phyloP scores from a whole-genome alignment of 192 early-diverging fungal species.

The Funneliformis geosporum region DNA sequence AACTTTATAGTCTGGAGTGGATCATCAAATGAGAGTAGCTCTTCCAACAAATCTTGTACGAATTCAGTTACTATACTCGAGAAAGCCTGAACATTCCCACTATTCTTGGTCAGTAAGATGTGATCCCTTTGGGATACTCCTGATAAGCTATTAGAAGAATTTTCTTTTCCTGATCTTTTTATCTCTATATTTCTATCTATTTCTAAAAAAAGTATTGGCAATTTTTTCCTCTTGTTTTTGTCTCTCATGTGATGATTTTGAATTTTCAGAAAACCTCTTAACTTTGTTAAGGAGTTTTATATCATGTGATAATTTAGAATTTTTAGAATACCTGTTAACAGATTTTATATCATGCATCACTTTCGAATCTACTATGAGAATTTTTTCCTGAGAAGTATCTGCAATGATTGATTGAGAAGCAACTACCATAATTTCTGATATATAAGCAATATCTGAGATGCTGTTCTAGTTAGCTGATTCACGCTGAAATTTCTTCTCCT shows the following conservation, averaged over 20 bases:
- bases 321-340: background rate
- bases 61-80: slow-evolving; percentile 15
- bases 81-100: too few species aligned
- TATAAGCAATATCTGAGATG: background rate
- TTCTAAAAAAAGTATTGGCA: too few species aligned
- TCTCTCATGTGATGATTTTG: too few species aligned
- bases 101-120: too few species aligned
- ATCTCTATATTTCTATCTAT: too few species aligned
- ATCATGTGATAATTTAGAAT: slow-evolving; percentile 2
- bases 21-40: background rate
- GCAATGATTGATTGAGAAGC: background rate
- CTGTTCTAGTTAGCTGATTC: background rate
- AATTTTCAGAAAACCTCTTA: background rate
- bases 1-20: too few species aligned
- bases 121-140: too few species aligned
- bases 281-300: slow-evolving; percentile 12
- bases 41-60: slow-evolving; percentile 22
- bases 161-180: too few species aligned
- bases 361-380: background rate
- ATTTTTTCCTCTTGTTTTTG: too few species aligned
- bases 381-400: background rate
- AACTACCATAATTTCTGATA: background rate
- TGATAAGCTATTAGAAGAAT: too few species aligned
- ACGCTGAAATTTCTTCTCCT: background rate
- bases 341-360: background rate